Percentiles rank a stretch among this genome's conserved stretches.
Evolutionary conservation across 2,329 filamentous ascomycete species (phyloP).

Genomic region (Aspergillus aculeatus): DNA sequence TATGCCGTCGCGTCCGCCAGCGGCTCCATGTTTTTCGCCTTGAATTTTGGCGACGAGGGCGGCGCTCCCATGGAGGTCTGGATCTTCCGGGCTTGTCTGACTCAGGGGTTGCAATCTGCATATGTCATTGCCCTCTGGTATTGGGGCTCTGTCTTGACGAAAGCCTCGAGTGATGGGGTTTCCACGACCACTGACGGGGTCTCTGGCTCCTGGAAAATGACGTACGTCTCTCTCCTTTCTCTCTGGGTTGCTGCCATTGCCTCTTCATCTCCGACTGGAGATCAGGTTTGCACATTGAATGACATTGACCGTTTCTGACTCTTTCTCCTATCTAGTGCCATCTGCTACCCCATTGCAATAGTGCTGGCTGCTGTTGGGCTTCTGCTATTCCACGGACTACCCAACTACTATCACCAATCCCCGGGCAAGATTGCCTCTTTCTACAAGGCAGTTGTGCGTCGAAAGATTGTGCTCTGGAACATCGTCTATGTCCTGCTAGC

Average conservation of each 20-base stretch:
- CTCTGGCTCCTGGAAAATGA: constrained; percentile 45
- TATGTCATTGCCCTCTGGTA: constrained; percentile 66
- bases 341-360: constrained; percentile 57
- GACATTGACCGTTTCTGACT: constrained; percentile 14
- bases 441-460: constrained; percentile 59
- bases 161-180: constrained; percentile 43
- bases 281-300: too few relatives aligned
- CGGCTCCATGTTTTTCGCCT: constrained; percentile 63
- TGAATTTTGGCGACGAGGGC: constrained; percentile 65
- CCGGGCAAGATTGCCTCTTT: constrained; percentile 64
- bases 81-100: constrained; percentile 64
- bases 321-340: constrained; percentile 34
- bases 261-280: too few relatives aligned
- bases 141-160: constrained; percentile 59
- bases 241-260: too few relatives aligned
- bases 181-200: constrained; percentile 33
- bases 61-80: constrained; percentile 61
- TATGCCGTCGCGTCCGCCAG: constrained; percentile 62
- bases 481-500: constrained; percentile 62
- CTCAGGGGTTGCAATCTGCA: constrained; percentile 65
- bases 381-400: constrained; percentile 58
- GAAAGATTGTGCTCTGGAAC: constrained; percentile 50
- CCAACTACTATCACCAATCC: constrained; percentile 63
- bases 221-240: constrained; percentile 12
- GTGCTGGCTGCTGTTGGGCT: constrained; percentile 56